These are phyloP conservation scores for Bodo saltans DNA, from an alignment of 78 protist genomes.

Conservation along the genomic window DNA sequence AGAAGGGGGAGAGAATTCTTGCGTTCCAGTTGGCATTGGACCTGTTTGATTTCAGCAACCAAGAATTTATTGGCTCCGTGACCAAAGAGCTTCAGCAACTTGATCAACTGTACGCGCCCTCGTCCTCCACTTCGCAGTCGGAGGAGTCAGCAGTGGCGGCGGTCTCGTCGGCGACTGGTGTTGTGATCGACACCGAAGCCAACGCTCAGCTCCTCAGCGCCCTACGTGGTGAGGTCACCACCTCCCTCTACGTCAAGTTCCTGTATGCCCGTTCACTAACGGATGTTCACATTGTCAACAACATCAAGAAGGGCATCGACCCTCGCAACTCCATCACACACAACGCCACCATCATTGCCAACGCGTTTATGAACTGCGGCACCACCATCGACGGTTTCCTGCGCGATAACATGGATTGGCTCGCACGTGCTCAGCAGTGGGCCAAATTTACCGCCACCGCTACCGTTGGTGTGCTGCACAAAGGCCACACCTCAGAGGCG, in stretches of 20 bases:
- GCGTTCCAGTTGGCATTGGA: constrained; percentile 67
- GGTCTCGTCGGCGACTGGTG: no score
- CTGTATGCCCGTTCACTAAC: constrained; percentile 68
- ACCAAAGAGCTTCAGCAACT: constrained; percentile 32
- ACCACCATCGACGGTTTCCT: constrained; percentile 92
- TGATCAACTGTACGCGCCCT: constrained; percentile 9
- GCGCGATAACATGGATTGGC: constrained; percentile 92
- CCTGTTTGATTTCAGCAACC: constrained; percentile 78
- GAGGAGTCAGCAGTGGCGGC: neutral
- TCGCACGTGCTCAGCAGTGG: constrained; percentile 91
- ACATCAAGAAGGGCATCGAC: constrained; percentile 59
- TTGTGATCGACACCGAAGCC: neutral
- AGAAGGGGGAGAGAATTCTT: neutral
- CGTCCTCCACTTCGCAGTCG: neutral
- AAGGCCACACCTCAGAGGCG: constrained; percentile 62
- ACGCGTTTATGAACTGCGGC: constrained; percentile 93
- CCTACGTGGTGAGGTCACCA: constrained; percentile 64
- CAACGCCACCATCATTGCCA: constrained; percentile 76
- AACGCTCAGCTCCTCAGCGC: no score
- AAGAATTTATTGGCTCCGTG: constrained; percentile 57
- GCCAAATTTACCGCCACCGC: constrained; percentile 88
- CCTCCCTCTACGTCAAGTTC: constrained; percentile 77
- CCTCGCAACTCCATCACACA: constrained; percentile 49
- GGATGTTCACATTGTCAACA: constrained; percentile 71
- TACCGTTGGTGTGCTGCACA: constrained; percentile 86